These are phyloP conservation scores for Tetrahymena borealis DNA, from an alignment of 73 alveolate species.

Conservation along the genomic window DNA sequence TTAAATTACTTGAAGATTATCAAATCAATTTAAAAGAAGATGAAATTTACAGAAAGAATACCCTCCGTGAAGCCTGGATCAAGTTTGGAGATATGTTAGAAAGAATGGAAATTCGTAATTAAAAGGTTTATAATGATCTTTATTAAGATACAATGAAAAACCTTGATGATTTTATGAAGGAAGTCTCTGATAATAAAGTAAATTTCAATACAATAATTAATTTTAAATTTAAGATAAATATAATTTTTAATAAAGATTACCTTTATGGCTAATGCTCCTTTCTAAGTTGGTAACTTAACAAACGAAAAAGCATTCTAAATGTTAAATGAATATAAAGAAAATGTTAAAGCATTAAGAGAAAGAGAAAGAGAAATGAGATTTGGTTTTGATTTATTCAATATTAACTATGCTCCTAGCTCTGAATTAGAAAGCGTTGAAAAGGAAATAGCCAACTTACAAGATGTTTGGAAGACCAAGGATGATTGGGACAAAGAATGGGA, in stretches of 20 bases:
- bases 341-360: slow-evolving; percentile 53
- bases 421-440: slow-evolving; percentile 42
- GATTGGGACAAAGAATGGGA: slow-evolving; percentile 91
- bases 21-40: slow-evolving; percentile 26
- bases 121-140: slow-evolving; percentile 57
- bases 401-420: slow-evolving; percentile 42
- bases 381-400: slow-evolving; percentile 78
- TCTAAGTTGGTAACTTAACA: slow-evolving; percentile 55
- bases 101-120: slow-evolving; percentile 54
- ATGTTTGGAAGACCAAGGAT: slow-evolving; percentile 80
- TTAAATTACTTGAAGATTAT: slow-evolving; percentile 48
- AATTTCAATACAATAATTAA: not conserved
- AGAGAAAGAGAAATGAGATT: slow-evolving; percentile 81
- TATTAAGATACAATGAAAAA: slow-evolving; percentile 64
- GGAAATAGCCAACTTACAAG: slow-evolving; percentile 60
- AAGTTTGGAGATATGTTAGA: slow-evolving; percentile 68
- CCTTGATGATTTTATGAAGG: slow-evolving; percentile 75
- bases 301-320: slow-evolving; percentile 60
- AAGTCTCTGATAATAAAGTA: slow-evolving; percentile 70
- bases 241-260: not conserved
- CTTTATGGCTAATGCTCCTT: slow-evolving; percentile 75
- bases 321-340: slow-evolving; percentile 54
- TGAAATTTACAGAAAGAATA: slow-evolving; percentile 26
- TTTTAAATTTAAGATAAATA: not conserved
- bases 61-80: slow-evolving; percentile 58